Conservation (phyloP, 257 asterid genomes). For the Thymus quinquecostatus region DNA sequence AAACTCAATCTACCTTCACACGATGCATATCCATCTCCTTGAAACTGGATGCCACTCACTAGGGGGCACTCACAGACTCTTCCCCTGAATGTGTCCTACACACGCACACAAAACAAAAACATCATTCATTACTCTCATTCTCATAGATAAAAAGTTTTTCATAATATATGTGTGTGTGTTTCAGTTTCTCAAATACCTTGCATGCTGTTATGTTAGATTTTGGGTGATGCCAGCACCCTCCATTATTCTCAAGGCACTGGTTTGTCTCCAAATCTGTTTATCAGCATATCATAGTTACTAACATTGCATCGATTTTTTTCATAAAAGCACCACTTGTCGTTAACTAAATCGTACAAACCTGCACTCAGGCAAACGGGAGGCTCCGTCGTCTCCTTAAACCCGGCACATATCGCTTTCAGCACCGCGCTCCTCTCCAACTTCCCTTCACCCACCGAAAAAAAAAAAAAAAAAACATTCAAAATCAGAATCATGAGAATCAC, state of each 20-base stretch:
- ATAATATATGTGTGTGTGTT: not conserved
- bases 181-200: conserved; percentile 47
- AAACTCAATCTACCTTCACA: conserved; percentile 59
- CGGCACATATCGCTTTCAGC: conserved; percentile 89
- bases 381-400: conserved; percentile 87
- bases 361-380: conserved; percentile 80
- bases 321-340: not conserved
- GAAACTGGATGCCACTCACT: conserved; percentile 68
- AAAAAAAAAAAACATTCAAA: not conserved
- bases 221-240: conserved; percentile 86
- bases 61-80: conserved; percentile 88
- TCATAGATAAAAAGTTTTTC: not conserved
- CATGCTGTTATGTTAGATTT: conserved; percentile 78
- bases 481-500: not conserved
- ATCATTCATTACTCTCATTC: not conserved
- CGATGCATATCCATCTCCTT: conserved; percentile 82
- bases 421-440: conserved; percentile 81
- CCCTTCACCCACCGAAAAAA: conserved; percentile 42
- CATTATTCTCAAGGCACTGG: conserved; percentile 77
- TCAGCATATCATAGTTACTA: conserved; percentile 1
- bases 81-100: conserved; percentile 90
- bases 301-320: not conserved
- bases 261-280: conserved; percentile 81
- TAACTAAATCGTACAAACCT: conserved; percentile 41
- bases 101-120: conserved; percentile 1